These are phyloP conservation scores for Trichoderma oligosporum DNA, from an alignment of 2,329 filamentous ascomycete species.

Conservation along the genomic window DNA sequence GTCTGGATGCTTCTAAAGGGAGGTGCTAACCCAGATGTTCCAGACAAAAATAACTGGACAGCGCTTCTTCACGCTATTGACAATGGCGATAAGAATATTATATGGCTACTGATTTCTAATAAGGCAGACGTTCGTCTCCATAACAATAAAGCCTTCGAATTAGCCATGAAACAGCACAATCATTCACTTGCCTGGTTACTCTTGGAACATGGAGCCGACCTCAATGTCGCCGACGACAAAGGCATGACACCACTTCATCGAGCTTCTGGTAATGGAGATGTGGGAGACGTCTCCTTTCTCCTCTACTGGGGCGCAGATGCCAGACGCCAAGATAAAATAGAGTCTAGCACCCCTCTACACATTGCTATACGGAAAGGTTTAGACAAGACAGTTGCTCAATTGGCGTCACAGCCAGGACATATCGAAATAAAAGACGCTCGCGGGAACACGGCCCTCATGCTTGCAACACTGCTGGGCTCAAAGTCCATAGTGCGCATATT, in stretches of 20 bases:
- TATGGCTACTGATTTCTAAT: not conserved
- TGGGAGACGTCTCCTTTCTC: not conserved
- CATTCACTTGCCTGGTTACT: not conserved
- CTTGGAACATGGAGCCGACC: not conserved
- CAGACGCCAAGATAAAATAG: not conserved
- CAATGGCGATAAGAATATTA: not conserved
- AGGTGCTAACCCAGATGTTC: not conserved
- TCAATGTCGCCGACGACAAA: not conserved
- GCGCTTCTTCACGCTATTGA: not conserved
- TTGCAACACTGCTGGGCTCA: not conserved
- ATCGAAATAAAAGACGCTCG: not conserved
- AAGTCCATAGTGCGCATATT: not conserved
- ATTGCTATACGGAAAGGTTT: not conserved
- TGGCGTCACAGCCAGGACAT: not conserved
- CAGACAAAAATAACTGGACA: not conserved
- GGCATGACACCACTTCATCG: not conserved
- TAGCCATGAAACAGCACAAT: not conserved
- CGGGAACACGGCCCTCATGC: not conserved
- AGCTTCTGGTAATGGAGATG: not conserved
- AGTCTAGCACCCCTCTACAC: not conserved
- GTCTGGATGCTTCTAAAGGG: not conserved
- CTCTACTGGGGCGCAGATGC: not conserved
- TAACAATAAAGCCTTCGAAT: not conserved
- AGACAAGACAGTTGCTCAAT: not conserved
- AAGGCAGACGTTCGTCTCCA: not conserved